Percentiles rank a stretch among this genome's conserved stretches.
Conservation (phyloP, 1,284 basidiomycete species). For the Apiotrichum veenhuisii region DNA sequence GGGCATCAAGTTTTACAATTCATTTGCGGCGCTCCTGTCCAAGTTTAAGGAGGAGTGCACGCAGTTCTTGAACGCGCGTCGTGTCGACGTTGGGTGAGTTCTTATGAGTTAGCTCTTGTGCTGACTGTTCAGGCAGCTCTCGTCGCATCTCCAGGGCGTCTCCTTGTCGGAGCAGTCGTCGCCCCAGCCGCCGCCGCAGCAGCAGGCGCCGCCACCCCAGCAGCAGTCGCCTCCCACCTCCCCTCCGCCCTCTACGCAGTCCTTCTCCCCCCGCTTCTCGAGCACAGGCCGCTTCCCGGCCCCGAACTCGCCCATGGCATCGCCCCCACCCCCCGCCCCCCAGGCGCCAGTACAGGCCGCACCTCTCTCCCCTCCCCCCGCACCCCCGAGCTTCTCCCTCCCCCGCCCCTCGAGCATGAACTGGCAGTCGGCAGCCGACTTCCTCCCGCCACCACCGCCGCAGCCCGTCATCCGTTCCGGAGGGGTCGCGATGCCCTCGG, state of each 20-base stretch:
- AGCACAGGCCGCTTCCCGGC: slow-evolving; percentile 9
- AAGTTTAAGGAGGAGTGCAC: slow-evolving; percentile 73
- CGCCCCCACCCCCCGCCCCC: slow-evolving; percentile 16
- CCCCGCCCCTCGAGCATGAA: slow-evolving; percentile 36
- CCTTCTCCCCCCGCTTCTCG: slow-evolving; percentile 7
- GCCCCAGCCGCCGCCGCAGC: slow-evolving; percentile 2
- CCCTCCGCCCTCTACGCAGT: neutral
- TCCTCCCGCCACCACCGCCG: slow-evolving; percentile 48
- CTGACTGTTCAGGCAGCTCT: slow-evolving; percentile 16
- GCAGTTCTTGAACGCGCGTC: slow-evolving; percentile 66
- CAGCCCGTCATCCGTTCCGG: slow-evolving; percentile 40
- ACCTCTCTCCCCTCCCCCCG: slow-evolving; percentile 11
- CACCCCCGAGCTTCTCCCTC: slow-evolving; percentile 32
- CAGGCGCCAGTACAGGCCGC: slow-evolving; percentile 17
- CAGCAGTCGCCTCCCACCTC: slow-evolving; percentile 1
- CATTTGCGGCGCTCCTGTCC: slow-evolving; percentile 64
- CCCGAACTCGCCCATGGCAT: slow-evolving; percentile 11
- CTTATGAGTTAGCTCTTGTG: neutral
- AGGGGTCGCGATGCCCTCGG: slow-evolving; percentile 31
- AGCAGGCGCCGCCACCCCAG: slow-evolving; percentile 12
- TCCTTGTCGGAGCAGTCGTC: slow-evolving; percentile 16
- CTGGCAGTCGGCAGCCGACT: slow-evolving; percentile 42
- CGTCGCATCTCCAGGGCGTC: slow-evolving; percentile 24
- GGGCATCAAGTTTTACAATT: slow-evolving; percentile 87
- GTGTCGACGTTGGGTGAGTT: slow-evolving; percentile 54